Percentiles rank a stretch among this genome's conserved stretches.
These are phyloP conservation scores for Nicotiana tomentosiformis DNA, from an alignment of 257 asterid species.

Conservation along the genomic window DNA sequence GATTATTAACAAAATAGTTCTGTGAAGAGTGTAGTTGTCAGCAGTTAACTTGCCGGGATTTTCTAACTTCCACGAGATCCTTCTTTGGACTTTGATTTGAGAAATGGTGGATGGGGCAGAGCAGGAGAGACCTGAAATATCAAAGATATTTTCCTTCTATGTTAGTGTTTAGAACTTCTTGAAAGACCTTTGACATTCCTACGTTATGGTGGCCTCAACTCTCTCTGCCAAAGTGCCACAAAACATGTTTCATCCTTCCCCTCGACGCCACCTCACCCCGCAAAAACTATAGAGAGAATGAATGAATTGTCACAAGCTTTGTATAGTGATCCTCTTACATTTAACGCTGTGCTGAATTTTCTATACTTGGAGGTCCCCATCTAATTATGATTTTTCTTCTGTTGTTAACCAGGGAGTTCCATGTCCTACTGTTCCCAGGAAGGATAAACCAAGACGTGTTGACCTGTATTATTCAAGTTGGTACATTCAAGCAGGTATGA, in stretches of 20 bases:
- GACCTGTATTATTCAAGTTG: slow-evolving; percentile 88
- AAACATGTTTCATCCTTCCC: background rate
- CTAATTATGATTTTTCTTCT: slow-evolving; percentile 6
- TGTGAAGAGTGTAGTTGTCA: background rate
- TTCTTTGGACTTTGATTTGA: background rate
- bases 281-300: background rate
- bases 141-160: background rate
- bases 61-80: background rate
- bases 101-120: background rate
- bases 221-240: too few species aligned
- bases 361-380: background rate
- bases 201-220: too few species aligned
- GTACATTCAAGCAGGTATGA: slow-evolving; percentile 77
- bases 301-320: background rate
- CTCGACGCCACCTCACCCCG: background rate
- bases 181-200: background rate
- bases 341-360: background rate
- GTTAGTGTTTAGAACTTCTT: background rate
- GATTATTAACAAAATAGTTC: too few species aligned
- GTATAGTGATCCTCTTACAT: background rate
- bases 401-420: slow-evolving; percentile 67
- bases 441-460: slow-evolving; percentile 80
- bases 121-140: background rate
- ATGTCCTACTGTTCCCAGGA: slow-evolving; percentile 50
- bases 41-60: background rate